Conservation (phyloP, 805 yeast genomes). For the Brettanomyces nanus region DNA sequence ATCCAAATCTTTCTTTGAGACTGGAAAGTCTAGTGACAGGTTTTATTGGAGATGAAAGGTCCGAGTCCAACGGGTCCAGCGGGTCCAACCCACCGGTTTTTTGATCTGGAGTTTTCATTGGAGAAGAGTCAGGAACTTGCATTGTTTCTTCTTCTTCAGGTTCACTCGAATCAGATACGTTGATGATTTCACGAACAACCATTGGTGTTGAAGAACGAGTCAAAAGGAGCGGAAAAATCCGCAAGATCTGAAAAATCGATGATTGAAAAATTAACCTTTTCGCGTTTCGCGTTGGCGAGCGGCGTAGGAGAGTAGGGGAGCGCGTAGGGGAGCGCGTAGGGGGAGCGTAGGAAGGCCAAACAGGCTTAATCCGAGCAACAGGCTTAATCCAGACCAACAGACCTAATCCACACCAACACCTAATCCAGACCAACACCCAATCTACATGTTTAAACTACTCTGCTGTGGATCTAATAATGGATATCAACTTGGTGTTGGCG, state of each 20-base stretch:
- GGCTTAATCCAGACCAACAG: too few relatives aligned
- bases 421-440: too few relatives aligned
- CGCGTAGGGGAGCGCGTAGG: slow-evolving; percentile 1
- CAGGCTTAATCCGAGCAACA: neutral
- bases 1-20: slow-evolving; percentile 36
- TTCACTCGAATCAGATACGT: neutral
- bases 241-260: too few relatives aligned
- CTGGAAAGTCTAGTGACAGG: slow-evolving; percentile 17
- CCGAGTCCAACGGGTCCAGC: neutral
- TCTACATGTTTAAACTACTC: too few relatives aligned
- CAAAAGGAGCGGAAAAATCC: too few relatives aligned
- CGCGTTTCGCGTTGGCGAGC: slow-evolving; percentile 1
- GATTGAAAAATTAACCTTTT: neutral
- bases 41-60: neutral
- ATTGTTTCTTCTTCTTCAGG: slow-evolving; percentile 13
- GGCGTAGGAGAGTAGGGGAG: slow-evolving; percentile 1
- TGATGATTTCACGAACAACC: slow-evolving; percentile 1
- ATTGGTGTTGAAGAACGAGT: neutral
- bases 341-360: slow-evolving; percentile 9
- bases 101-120: neutral
- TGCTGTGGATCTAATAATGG: slow-evolving; percentile 88
- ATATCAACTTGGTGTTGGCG: slow-evolving; percentile 60
- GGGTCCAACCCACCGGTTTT: neutral
- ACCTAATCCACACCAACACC: too few relatives aligned
- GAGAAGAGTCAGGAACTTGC: slow-evolving; percentile 46